Conservation (phyloP, 2,329 filamentous ascomycete genomes). For the Phaeophleospora eucalypticola region DNA sequence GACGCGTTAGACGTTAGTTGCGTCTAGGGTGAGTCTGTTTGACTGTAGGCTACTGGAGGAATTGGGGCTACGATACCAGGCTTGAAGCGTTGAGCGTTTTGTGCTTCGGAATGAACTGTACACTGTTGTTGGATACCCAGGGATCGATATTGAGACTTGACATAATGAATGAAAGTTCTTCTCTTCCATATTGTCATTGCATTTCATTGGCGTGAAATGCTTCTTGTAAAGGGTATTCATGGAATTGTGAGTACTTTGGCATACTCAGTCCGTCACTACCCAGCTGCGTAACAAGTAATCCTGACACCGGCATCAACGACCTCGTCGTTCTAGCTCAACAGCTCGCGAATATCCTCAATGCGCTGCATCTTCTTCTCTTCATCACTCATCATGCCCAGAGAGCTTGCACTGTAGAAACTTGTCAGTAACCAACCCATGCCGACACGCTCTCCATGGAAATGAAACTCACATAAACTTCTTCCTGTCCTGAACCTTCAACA, state of each 20-base stretch:
- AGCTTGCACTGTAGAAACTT: constrained; percentile 68
- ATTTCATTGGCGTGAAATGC: too few relatives aligned
- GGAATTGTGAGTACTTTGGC: too few relatives aligned
- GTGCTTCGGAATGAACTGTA: not conserved
- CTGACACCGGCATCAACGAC: too few relatives aligned
- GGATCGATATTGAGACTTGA: too few relatives aligned
- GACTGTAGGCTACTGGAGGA: not conserved
- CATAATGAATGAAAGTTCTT: too few relatives aligned
- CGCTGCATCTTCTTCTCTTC: constrained; percentile 87
- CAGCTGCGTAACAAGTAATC: too few relatives aligned
- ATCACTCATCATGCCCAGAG: constrained; percentile 88
- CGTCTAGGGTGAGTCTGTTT: too few relatives aligned
- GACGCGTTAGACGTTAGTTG: constrained; percentile 6
- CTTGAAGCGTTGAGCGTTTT: not conserved
- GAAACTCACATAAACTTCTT: constrained; percentile 90
- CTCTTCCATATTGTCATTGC: too few relatives aligned
- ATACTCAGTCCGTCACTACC: too few relatives aligned
- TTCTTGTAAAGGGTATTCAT: too few relatives aligned
- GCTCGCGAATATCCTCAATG: constrained; percentile 89
- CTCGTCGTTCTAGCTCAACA: constrained; percentile 60
- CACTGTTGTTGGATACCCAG: constrained; percentile 2
- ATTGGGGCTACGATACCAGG: not conserved
- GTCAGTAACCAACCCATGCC: constrained; percentile 26
- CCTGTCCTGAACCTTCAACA: constrained; percentile 86
- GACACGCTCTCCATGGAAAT: too few relatives aligned